These are phyloP conservation scores for Saturnispora quitensis DNA, from an alignment of 805 yeast species.

Conservation along the genomic window DNA sequence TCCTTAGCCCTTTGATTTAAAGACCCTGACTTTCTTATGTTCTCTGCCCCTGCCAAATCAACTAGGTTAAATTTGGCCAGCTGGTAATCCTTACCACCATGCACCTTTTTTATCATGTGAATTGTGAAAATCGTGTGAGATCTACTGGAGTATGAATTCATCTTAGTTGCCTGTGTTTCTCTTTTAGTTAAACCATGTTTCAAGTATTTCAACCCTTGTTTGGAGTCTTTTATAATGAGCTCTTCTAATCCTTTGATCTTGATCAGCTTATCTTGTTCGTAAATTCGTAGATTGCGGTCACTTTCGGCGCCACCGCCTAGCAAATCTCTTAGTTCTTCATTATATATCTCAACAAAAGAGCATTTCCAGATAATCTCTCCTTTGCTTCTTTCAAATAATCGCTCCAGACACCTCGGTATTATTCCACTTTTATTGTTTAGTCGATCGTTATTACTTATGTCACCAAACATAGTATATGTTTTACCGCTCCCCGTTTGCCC, in stretches of 20 bases:
- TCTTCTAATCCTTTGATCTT: constrained; percentile 60
- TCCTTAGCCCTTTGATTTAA: constrained; percentile 79
- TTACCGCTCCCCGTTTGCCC: constrained; percentile 60
- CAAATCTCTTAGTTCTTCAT: constrained; percentile 35
- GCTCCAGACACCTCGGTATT: constrained; percentile 39
- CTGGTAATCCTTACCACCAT: constrained; percentile 20
- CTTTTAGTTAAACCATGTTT: constrained; percentile 50
- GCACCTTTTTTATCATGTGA: constrained; percentile 38
- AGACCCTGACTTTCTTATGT: constrained; percentile 82
- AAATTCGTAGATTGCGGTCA: constrained; percentile 29
- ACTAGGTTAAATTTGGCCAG: constrained; percentile 46
- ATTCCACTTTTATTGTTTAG: constrained; percentile 31
- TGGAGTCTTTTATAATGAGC: constrained; percentile 42
- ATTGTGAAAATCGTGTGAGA: constrained; percentile 73
- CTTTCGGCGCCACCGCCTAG: constrained; percentile 28
- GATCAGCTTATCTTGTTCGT: constrained; percentile 30
- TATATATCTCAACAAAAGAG: constrained; percentile 48
- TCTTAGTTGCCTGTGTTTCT: constrained; percentile 62
- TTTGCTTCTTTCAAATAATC: constrained; percentile 28
- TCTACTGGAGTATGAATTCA: constrained; percentile 66
- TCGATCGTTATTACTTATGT: constrained; percentile 8
- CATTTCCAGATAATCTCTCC: constrained; percentile 41
- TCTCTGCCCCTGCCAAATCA: constrained; percentile 94
- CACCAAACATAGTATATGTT: constrained; percentile 52
- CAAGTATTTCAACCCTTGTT: constrained; percentile 47